Base-by-base conservation (phyloP, 306 rosid genomes). In the Quercus agrifolia region DNA sequence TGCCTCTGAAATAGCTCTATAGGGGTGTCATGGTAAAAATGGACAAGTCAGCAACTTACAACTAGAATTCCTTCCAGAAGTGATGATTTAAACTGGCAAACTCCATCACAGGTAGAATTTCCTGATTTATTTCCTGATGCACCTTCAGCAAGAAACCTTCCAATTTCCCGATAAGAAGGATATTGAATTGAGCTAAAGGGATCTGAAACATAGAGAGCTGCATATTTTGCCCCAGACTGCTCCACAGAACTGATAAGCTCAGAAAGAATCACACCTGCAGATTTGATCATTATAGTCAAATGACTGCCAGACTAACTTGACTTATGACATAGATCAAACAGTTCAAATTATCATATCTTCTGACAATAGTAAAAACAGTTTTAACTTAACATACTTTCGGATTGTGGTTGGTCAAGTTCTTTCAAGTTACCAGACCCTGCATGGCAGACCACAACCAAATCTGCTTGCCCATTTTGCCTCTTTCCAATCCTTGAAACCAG, bases 31-130 rank as follows among this genome's bases (percentile, higher is more conserved):
- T 59, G 25, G 31, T 63, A 72, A 73, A 71, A 78, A 64, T 11
- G 38, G 79, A 78, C 56, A 77, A 64, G 71, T 70, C 27, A 80
- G 75, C 79, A 81, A 71, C 96, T 87, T 88, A 95, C 99, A 74
- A 95, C 99, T 6, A 95, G 74, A 79, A 95, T 61, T 71, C 99
- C 99, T 82, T 95, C 98, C 72, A 95, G 82, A 85, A 95, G 98
- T n/a, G 98, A 92, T 67, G 99, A 86, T 82, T 92, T 92, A 80
- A 92, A 74, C 79, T 86, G 90, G 88, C 99, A 95, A 82, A 95
- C 93, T 80, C 79, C 86, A 85, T 90, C 95, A 83, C 99, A 95
- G 58, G 89, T 83, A 44, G 73, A 61, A 79, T 84, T 88, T 68
- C 49, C 62, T 33, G 91, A 85, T 84, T 1, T 74, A 82, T 90